A percentile compares a stretch with the other conserved stretches of the same genome.
Conservation (phyloP, 2,329 filamentous ascomycete genomes). For the Ascosphaera apis region DNA sequence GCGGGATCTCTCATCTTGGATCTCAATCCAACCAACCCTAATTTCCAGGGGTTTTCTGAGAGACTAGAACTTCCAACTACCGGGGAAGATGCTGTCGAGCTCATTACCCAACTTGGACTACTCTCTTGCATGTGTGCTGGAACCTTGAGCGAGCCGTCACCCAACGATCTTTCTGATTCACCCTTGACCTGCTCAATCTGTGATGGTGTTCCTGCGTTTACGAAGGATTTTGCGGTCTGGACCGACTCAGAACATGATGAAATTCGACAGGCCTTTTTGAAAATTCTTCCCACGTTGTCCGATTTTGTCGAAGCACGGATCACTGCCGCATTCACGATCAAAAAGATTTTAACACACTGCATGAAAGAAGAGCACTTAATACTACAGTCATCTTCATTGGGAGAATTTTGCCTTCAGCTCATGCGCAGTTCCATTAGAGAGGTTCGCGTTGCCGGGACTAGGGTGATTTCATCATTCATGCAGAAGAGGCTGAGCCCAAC, state of each 20-base stretch:
- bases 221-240: background rate
- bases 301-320: constrained; percentile 39
- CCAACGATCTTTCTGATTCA: constrained; percentile 8
- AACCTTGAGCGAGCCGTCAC: constrained; percentile 16
- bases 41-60: too few species aligned
- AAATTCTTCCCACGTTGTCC: constrained; percentile 18
- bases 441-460: constrained; percentile 54
- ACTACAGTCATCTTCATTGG: constrained; percentile 42
- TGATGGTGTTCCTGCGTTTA: constrained; percentile 11
- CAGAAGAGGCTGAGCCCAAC: constrained; percentile 23
- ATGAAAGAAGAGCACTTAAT: constrained; percentile 36
- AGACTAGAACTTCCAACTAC: too few species aligned
- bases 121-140: constrained; percentile 33
- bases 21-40: too few species aligned
- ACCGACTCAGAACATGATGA: constrained; percentile 10
- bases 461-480: constrained; percentile 44
- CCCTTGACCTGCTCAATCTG: constrained; percentile 16
- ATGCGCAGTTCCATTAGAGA: constrained; percentile 69
- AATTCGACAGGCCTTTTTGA: constrained; percentile 21
- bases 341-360: constrained; percentile 46
- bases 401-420: constrained; percentile 61
- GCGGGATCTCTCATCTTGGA: too few species aligned
- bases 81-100: too few species aligned
- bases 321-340: constrained; percentile 46
- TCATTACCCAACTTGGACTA: constrained; percentile 32